Percentiles rank a stretch among this genome's conserved stretches.
These are phyloP conservation scores for Mycena vulgaris DNA, from an alignment of 768 basidiomycete species.

Conservation along the genomic window DNA sequence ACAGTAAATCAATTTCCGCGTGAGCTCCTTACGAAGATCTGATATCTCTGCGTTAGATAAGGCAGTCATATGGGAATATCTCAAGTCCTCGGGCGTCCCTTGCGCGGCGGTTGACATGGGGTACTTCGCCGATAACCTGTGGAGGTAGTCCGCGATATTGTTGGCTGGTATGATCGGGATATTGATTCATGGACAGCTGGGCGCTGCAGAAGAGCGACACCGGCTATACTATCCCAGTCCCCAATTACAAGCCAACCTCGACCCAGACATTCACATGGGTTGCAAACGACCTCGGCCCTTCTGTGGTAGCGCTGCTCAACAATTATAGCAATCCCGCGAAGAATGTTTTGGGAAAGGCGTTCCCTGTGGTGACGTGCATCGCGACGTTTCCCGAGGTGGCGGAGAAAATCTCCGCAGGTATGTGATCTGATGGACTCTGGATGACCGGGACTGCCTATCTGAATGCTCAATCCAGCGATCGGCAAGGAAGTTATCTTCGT, in stretches of 20 bases:
- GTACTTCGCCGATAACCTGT: neutral
- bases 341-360: constrained; percentile 27
- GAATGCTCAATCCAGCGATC: constrained; percentile 23
- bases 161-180: neutral
- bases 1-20: neutral
- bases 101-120: neutral
- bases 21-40: neutral
- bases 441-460: neutral
- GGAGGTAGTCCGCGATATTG: neutral
- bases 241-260: constrained; percentile 3
- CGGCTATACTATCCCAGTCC: constrained; percentile 21
- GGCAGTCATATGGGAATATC: neutral
- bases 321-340: constrained; percentile 23
- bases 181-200: neutral
- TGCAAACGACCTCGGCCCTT: constrained; percentile 26
- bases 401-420: constrained; percentile 35
- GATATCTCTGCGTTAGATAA: neutral
- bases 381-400: constrained; percentile 31
- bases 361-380: constrained; percentile 29
- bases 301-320: constrained; percentile 32
- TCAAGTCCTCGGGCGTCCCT: neutral
- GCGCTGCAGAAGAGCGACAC: constrained; percentile 21
- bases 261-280: constrained; percentile 35
- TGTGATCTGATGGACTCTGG: neutral
- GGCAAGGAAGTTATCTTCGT: constrained; percentile 34